A percentile compares a stretch with the other conserved stretches of the same genome.
phyloP scores from a whole-genome alignment of 2,329 filamentous ascomycete species.

The Fusarium fujikuroi region DNA sequence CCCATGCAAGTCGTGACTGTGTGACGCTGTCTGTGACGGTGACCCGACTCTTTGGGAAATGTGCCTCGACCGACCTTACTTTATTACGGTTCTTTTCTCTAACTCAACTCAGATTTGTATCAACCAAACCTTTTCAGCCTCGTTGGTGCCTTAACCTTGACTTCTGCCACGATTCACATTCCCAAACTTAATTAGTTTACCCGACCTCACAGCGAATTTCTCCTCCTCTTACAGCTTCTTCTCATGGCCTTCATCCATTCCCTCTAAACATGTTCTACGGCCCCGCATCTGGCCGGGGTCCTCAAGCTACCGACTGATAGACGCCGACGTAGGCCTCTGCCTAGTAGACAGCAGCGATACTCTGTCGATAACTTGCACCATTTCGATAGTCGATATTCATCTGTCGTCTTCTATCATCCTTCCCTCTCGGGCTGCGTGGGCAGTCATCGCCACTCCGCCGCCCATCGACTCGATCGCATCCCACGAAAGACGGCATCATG shows the following conservation, averaged over 20 bases:
- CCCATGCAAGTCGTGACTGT: slow-evolving; percentile 37
- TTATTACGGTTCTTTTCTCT: not conserved
- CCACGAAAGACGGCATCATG: slow-evolving; percentile 60
- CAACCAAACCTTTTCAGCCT: slow-evolving; percentile 1
- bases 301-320: slow-evolving; percentile 47
- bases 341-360: slow-evolving; percentile 16
- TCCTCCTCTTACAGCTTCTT: slow-evolving; percentile 9
- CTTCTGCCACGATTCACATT: slow-evolving; percentile 8
- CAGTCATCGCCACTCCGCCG: slow-evolving; percentile 29
- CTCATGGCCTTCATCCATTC: slow-evolving; percentile 36
- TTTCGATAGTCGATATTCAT: slow-evolving; percentile 9
- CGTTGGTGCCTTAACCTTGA: not conserved
- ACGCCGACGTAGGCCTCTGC: slow-evolving; percentile 31
- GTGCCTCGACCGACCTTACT: slow-evolving; percentile 33
- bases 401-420: slow-evolving; percentile 7
- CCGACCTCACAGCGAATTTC: not conserved
- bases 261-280: slow-evolving; percentile 49
- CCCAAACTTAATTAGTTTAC: not conserved
- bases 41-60: slow-evolving; percentile 41
- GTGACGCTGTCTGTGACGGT: slow-evolving; percentile 39
- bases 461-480: slow-evolving; percentile 15
- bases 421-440: slow-evolving; percentile 23
- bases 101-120: not conserved
- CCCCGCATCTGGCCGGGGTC: slow-evolving; percentile 51
- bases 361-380: slow-evolving; percentile 15